phyloP scores from a whole-genome alignment of 805 yeast species.

The Lachancea meyersii region DNA sequence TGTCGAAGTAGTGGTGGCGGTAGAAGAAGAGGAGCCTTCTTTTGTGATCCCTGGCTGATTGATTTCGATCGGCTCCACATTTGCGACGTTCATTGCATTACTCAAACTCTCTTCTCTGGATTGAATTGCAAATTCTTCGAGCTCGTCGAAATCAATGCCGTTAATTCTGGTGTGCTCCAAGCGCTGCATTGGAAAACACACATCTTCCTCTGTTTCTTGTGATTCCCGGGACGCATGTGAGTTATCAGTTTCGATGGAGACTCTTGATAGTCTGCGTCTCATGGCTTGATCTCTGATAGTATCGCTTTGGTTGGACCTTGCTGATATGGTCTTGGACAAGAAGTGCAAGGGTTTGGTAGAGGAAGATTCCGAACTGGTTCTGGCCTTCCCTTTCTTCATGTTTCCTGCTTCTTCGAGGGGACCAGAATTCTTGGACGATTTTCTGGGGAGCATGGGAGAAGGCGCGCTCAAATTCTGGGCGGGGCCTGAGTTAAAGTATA shows the following conservation, averaged over 20 bases:
- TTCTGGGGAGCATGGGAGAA: slow-evolving; percentile 14
- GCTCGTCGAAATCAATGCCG: slow-evolving; percentile 87
- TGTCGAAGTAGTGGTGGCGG: slow-evolving; percentile 35
- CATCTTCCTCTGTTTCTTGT: slow-evolving; percentile 95
- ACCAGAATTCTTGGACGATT: slow-evolving; percentile 20
- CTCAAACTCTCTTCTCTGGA: slow-evolving; percentile 11
- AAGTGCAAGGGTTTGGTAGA: slow-evolving; percentile 9
- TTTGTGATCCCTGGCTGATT: background rate
- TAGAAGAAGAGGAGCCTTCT: slow-evolving; percentile 29
- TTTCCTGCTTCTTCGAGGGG: slow-evolving; percentile 13
- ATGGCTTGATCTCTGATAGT: slow-evolving; percentile 33
- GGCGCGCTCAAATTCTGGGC: slow-evolving; percentile 2
- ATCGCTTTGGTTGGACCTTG: slow-evolving; percentile 23
- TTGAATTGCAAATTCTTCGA: slow-evolving; percentile 58
- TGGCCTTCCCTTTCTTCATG: slow-evolving; percentile 8
- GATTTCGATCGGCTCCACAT: slow-evolving; percentile 5
- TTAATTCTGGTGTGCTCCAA: slow-evolving; percentile 50
- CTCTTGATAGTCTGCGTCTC: slow-evolving; percentile 31
- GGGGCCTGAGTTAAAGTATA: slow-evolving; percentile 32
- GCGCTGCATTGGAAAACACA: slow-evolving; percentile 87
- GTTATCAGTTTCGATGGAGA: slow-evolving; percentile 53
- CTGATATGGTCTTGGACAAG: slow-evolving; percentile 10
- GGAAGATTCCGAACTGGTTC: slow-evolving; percentile 11
- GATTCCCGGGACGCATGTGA: slow-evolving; percentile 72
- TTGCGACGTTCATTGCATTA: slow-evolving; percentile 12